A percentile compares a stretch with the other conserved stretches of the same genome.
phyloP scores from a whole-genome alignment of 148 eudicot species.

The Heliosperma pusillum region DNA sequence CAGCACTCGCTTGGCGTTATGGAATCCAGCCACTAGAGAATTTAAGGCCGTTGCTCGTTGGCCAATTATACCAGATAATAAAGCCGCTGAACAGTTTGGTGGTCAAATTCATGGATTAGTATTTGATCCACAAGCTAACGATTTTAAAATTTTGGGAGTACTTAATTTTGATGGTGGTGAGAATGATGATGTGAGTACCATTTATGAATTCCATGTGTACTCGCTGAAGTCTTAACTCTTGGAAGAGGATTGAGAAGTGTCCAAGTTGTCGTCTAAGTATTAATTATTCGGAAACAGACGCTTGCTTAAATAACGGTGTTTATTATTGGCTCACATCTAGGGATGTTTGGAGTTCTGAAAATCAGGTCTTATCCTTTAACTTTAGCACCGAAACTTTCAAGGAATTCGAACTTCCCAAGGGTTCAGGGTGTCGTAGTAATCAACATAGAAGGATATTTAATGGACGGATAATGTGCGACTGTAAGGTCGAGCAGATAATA shows the following conservation, averaged over 20 bases:
- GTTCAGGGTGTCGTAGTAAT: too few relatives aligned
- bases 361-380: background rate
- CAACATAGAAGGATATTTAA: too few relatives aligned
- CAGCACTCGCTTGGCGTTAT: background rate
- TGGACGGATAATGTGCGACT: too few relatives aligned
- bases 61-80: background rate
- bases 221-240: background rate
- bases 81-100: background rate
- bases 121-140: background rate
- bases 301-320: background rate
- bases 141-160: background rate
- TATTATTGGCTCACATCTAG: background rate
- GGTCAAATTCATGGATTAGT: background rate
- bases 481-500: background rate
- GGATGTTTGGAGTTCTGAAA: too few relatives aligned
- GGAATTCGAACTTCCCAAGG: background rate
- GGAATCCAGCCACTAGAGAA: too few relatives aligned
- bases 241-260: background rate
- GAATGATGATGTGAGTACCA: background rate
- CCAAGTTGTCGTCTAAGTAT: background rate
- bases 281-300: background rate
- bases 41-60: background rate
- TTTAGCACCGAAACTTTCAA: slow-evolving; percentile 1
- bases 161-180: background rate
- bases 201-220: background rate